A percentile compares a stretch with the other conserved stretches of the same genome.
Conservation (phyloP, 2,329 filamentous ascomycete species). For the Colletotrichum sp. region DNA sequence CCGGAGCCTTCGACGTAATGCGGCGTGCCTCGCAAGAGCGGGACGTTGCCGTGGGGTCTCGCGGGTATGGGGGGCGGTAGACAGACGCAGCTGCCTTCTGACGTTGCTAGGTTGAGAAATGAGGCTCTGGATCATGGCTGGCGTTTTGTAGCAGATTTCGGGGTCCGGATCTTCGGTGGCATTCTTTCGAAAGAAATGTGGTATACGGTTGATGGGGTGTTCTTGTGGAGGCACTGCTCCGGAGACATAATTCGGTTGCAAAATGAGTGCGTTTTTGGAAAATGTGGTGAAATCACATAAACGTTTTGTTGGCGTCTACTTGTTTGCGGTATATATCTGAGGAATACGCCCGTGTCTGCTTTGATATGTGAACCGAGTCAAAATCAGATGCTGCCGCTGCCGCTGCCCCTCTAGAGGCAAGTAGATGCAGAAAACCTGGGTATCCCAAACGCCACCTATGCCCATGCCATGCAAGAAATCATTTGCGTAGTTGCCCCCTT, state of each 20-base stretch:
- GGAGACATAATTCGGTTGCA: background rate
- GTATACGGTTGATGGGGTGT: background rate
- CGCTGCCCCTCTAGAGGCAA: background rate
- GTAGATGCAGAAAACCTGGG: conserved; percentile 12
- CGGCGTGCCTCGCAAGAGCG: background rate
- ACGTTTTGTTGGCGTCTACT: background rate
- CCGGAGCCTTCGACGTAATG: background rate
- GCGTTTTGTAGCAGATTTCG: background rate
- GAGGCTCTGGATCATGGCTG: background rate
- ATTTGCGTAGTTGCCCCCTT: background rate
- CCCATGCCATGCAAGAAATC: conserved; percentile 3
- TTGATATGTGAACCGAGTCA: background rate
- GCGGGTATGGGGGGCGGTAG: background rate
- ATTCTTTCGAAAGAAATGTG: background rate
- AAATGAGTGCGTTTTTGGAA: background rate
- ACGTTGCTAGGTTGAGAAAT: background rate
- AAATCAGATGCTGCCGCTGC: background rate
- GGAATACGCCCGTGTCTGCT: background rate
- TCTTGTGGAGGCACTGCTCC: background rate
- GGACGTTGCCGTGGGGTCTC: background rate
- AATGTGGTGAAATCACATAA: background rate
- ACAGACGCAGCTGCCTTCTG: background rate
- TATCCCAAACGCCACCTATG: conserved; percentile 19
- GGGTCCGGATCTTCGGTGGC: background rate
- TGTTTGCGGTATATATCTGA: background rate